phyloP scores from a whole-genome alignment of 371 early-diverging fungal species.

The Lichtheimia corymbifera region DNA sequence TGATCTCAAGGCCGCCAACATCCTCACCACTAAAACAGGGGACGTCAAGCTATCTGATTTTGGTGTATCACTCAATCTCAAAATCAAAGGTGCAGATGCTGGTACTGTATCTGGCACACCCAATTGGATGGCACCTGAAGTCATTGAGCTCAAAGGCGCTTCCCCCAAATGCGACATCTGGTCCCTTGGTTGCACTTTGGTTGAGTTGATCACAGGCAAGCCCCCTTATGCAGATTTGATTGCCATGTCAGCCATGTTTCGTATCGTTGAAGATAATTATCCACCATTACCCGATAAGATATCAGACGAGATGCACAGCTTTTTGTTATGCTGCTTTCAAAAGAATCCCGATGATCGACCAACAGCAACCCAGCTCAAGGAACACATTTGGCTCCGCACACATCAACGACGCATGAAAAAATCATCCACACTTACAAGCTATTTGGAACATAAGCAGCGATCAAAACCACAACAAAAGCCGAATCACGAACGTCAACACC shows the following conservation, averaged over 20 bases:
- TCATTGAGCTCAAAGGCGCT: constrained; percentile 84
- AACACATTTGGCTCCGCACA: constrained; percentile 74
- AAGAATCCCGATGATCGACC: constrained; percentile 75
- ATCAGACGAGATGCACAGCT: constrained; percentile 73
- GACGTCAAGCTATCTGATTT: constrained; percentile 94
- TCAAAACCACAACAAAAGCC: neutral
- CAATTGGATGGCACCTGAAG: constrained; percentile 98
- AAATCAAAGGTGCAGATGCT: constrained; percentile 66
- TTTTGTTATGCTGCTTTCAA: constrained; percentile 78
- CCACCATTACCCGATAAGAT: constrained; percentile 83
- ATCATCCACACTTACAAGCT: constrained; percentile 5
- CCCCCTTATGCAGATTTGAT: constrained; percentile 83
- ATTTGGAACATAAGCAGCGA: constrained; percentile 9
- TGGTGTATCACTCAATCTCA: constrained; percentile 85
- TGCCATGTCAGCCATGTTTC: constrained; percentile 84
- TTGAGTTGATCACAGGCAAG: constrained; percentile 87
- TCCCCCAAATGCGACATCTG: constrained; percentile 90
- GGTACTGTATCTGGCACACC: constrained; percentile 92
- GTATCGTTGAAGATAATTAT: constrained; percentile 85
- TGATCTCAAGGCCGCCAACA: constrained; percentile 96
- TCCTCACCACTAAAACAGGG: constrained; percentile 91
- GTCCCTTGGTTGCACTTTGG: constrained; percentile 86
- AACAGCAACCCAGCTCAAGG: constrained; percentile 65
- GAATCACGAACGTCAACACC: neutral
- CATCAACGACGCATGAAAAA: constrained; percentile 26